Base-by-base conservation (phyloP, 2,329 filamentous ascomycete genomes). In the Exserohilum turcica region DNA sequence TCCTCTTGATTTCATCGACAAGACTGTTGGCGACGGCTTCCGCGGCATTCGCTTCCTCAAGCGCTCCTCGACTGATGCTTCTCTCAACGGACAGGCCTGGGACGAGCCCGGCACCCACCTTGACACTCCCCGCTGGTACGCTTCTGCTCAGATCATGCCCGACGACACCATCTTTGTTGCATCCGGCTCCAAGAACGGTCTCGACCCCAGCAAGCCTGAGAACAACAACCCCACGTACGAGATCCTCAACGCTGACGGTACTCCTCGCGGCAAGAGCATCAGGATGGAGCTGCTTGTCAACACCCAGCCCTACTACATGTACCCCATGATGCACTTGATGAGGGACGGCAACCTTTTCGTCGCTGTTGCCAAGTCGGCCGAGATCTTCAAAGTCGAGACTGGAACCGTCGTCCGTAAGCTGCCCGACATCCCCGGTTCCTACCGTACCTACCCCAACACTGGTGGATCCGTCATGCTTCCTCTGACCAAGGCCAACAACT, bases 211-310 rank as follows among this genome's bases (percentile, higher is more conserved):
- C 6, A 76, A 80, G 51, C 69, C 70, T 3, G 73, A 78, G 42
- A 86, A 86, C 74, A 86, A 86, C 74, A 86, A 86, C 63, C 84
- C 84, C 2, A 86, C 84, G 2, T 86, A 84, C 65, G 84, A 86
- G 64, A 78, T 85, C 21, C 72, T 86, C n/a, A 79, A 80, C 52
- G 56, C 72, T 24, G 63, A 77, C 36, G 84, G 81, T 51, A 67
- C 77, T 37, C 76, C 78, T 3, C 70, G 74, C 39, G 82, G 82
- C 42, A 66, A 71, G 15, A 84, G 76, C 63, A 76, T 79, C 37
- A 68, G 71, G 7, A 78, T 86, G 76, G 78, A 81, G 4, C 82
- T 86, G 32, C 73, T 86, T 19, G 75, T 73, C 48, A 79, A 79
- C 65, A 84, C 83, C 59, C 82, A 85, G 67, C 84, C 84, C 12